Conservation (phyloP, 352 stramenopile genomes). For the Halophytophthora polymorphica region DNA sequence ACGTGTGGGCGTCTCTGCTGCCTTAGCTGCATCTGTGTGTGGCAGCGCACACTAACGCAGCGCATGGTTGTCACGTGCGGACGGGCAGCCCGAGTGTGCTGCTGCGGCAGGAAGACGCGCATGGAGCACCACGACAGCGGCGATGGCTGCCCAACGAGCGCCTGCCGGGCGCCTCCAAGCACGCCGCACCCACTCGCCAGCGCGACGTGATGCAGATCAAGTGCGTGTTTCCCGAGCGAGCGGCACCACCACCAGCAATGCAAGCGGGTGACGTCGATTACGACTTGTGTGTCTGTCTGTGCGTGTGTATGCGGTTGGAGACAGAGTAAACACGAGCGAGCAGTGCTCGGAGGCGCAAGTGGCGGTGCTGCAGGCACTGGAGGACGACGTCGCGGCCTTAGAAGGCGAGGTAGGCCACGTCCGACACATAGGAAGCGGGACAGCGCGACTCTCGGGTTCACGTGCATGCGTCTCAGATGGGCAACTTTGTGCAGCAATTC, state of each 20-base stretch:
- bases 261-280: not conserved
- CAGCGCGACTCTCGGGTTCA: not conserved
- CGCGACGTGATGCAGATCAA: slow-evolving; percentile 28
- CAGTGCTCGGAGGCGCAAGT: slow-evolving; percentile 31
- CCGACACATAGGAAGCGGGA: not conserved
- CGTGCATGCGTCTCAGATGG: slow-evolving; percentile 26
- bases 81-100: slow-evolving; percentile 17
- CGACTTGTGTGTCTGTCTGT: no score
- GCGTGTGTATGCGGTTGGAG: not conserved
- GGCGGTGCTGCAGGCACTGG: slow-evolving; percentile 28
- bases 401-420: slow-evolving; percentile 18
- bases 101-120: slow-evolving; percentile 20
- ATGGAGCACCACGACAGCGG: not conserved
- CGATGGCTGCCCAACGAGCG: slow-evolving; percentile 56
- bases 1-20: slow-evolving; percentile 35
- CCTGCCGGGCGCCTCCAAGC: slow-evolving; percentile 51
- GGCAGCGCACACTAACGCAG: not conserved
- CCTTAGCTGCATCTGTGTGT: not conserved
- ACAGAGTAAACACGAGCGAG: slow-evolving; percentile 31
- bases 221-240: not conserved
- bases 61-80: not conserved
- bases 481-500: slow-evolving; percentile 61
- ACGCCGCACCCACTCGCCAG: slow-evolving; percentile 21
- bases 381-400: slow-evolving; percentile 33
- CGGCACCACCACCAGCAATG: no score